Conservation (phyloP, 495 filamentous ascomycete genomes). For the Penicillium coffeae region DNA sequence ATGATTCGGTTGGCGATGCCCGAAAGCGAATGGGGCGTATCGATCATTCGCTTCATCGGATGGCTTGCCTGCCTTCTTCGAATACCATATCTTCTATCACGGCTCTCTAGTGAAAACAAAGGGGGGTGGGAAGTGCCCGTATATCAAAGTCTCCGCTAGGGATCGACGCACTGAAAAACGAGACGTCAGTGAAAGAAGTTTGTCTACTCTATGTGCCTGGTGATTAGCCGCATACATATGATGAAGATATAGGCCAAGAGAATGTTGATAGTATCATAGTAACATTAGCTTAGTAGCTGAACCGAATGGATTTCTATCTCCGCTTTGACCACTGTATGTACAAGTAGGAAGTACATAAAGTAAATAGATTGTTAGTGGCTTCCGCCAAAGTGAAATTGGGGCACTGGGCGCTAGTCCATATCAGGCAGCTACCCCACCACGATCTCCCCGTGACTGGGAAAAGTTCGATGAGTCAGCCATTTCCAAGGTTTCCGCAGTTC, state of each 20-base stretch:
- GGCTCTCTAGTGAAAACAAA: slow-evolving; percentile 14
- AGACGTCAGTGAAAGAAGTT: no score
- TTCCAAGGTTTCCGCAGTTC: slow-evolving; percentile 4
- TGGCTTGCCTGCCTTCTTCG: slow-evolving; percentile 17
- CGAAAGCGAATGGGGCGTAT: slow-evolving; percentile 21
- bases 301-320: no score
- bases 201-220: no score
- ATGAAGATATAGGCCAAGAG: no score
- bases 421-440: not conserved
- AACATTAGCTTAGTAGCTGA: no score
- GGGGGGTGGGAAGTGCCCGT: slow-evolving; percentile 27
- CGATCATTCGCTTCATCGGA: slow-evolving; percentile 19
- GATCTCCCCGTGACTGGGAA: not conserved
- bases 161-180: not conserved
- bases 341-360: no score
- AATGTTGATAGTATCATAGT: no score
- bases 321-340: not conserved
- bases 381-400: not conserved
- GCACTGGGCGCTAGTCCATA: not conserved
- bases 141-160: slow-evolving; percentile 14
- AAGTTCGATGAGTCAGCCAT: not conserved
- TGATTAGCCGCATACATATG: no score
- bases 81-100: slow-evolving; percentile 18
- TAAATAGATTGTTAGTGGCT: not conserved
- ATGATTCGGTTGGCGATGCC: slow-evolving; percentile 16